These are phyloP conservation scores for Penicillium crustosum DNA, from an alignment of 2,329 filamentous ascomycete genomes.

Conservation along the genomic window DNA sequence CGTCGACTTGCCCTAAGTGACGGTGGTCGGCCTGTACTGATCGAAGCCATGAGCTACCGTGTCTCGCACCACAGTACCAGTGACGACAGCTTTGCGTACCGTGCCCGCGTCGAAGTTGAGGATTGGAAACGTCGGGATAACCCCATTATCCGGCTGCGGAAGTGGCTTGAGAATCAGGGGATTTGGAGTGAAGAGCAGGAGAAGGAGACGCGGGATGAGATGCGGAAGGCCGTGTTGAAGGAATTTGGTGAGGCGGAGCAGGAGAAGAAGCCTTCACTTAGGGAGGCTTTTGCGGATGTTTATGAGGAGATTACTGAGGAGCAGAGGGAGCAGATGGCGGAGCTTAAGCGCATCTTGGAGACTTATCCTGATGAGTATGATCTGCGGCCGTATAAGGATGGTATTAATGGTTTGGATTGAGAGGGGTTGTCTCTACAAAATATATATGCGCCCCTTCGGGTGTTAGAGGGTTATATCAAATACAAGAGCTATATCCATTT, in stretches of 20 bases:
- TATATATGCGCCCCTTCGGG: neutral
- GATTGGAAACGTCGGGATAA: constrained; percentile 92
- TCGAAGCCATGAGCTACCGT: constrained; percentile 98
- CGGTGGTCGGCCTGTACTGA: constrained; percentile 78
- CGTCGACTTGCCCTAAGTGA: constrained; percentile 74
- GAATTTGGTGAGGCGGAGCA: constrained; percentile 73
- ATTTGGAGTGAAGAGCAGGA: constrained; percentile 86
- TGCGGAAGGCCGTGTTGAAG: constrained; percentile 73
- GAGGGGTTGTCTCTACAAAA: constrained; percentile 65
- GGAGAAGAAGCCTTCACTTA: constrained; percentile 56
- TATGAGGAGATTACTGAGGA: constrained; percentile 87
- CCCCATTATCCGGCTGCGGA: constrained; percentile 77
- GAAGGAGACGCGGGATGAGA: constrained; percentile 64
- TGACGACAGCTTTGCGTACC: constrained; percentile 95
- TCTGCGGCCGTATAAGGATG: constrained; percentile 71
- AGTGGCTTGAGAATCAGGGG: constrained; percentile 82
- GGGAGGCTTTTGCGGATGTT: constrained; percentile 73
- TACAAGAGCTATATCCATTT: neutral
- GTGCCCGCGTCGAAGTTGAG: constrained; percentile 87
- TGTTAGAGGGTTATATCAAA: neutral
- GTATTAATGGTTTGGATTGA: constrained; percentile 60
- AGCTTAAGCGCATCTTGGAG: constrained; percentile 74
- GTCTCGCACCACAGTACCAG: constrained; percentile 96
- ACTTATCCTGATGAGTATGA: constrained; percentile 94
- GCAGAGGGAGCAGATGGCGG: constrained; percentile 69